Base-by-base conservation (phyloP, 768 basidiomycete genomes). In the Boletus vermiculosoides region DNA sequence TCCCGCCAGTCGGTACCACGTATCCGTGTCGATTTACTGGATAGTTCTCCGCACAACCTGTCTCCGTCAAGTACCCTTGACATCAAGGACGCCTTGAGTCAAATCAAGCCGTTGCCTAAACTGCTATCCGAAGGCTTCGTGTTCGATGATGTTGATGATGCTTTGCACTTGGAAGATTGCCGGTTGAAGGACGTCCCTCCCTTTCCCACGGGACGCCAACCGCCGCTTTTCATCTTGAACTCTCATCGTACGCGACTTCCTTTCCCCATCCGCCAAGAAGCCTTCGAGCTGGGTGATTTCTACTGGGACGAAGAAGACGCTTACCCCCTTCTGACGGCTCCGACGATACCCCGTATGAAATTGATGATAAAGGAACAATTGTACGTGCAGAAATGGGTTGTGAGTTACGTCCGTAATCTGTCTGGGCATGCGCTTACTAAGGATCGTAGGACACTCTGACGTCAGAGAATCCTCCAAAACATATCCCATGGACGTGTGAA, bases 291-390 rank as follows among this genome's bases (percentile, higher is more conserved):
- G 40, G 62, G 60, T 41, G 57, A 62, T 56, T 39, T 67, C 23
- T 57, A 25, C 25, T n/a, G 45, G 28, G 67, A 63, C 39, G 65
- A 70, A 57, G 61, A 59, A 36, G 44, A 50, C 13, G 9, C 28
- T 42, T 39, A 37, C 41, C 53, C 54, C 16, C 54, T 71, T 44
- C 54, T 68, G 47, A 69, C 74, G 12, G 61, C 64, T 22, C 75
- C 74, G 16, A 77, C 74, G 4, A 45, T 58, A n/a, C 73, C 75
- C 22, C 74, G 76, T 41, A 65, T 76, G 65, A 71, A 66, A 31
- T 25, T 68, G 59, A 64, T 75, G 66, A 61, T 77, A 33, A 66
- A 61, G 59, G 75, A 76, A 56, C 66, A 58, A 6, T 52, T 76
- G 23, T 74, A 69, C 42, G 66, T 76, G 25, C 62, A 64, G 42